Base-by-base conservation (phyloP, 2,329 filamentous ascomycete genomes). In the Penicillium freii region DNA sequence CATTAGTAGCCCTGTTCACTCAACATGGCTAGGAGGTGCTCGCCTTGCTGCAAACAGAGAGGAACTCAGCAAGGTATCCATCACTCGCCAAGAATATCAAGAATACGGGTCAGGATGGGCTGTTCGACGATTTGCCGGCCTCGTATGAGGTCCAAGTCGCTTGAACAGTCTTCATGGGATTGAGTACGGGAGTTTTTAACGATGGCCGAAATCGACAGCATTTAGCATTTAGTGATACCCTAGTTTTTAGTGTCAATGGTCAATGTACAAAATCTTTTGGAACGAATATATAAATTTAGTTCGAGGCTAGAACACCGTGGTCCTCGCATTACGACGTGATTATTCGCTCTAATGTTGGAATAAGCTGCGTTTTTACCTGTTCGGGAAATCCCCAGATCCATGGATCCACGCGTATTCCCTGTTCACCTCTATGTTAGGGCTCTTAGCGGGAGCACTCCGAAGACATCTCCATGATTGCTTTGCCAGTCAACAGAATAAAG, bases 11-110 rank as follows among this genome's bases (percentile, higher is more conserved):
- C 90, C 93, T 0, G 81, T 96, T 63, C 87, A 85, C 25, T 90
- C 87, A 62, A 91, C 89, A 0, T 99, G 93, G 93, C 77, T 86
- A 13, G 94, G 94, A 17, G 93, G 87, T n/a, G 89, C 89, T 23
- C 83, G 86, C 57, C 79, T 97, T 55, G 91, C 91, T 0, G 84
- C 78, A 50, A 87, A 92, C 66, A 80, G 81, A 42, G 81, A 89
- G 39, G 79, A 80, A 50, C 62, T 95, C 51, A 82, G 86, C 59
- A 82, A 82, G 48, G 75, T 92, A 13, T 82, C 86, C 2, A 89
- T 97, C n/a, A 94, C 90, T 0, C 91, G 90, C 71, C 84, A 89
- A 60, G 91, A 99, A 70, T 99, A 99, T 72, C 86, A 94, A 51
- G 94, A 99, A 73, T 77, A 92, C 69, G 94, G 94, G 9, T 84